phyloP scores from a whole-genome alignment of 306 rosid species.

The Begonia peltatifolia region DNA sequence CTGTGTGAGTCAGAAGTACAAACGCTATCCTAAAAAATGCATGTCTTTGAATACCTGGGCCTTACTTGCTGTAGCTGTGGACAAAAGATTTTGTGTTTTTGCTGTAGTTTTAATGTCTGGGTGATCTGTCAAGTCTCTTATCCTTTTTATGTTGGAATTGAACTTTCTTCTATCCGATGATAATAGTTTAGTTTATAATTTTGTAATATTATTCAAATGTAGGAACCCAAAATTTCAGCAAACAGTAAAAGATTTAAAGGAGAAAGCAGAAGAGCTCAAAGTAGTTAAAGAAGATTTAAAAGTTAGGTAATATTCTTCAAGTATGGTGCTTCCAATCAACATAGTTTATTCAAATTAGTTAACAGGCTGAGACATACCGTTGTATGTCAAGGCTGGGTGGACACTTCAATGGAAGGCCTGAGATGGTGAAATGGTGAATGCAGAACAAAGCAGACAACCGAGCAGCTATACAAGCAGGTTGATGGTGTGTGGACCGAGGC shows the following conservation, averaged over 20 bases:
- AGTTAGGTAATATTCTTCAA: constrained; percentile 41
- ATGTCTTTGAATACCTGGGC: too few species aligned
- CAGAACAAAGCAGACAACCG: constrained; percentile 95
- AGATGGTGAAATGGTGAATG: constrained; percentile 81
- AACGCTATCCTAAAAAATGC: too few species aligned
- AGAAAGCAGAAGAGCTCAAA: constrained; percentile 68
- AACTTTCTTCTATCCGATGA: constrained; percentile 19
- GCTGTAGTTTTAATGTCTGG: constrained; percentile 16
- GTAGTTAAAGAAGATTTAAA: constrained; percentile 22
- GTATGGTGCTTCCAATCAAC: constrained; percentile 7
- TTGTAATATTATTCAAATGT: constrained; percentile 16
- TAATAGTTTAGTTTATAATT: constrained; percentile 58
- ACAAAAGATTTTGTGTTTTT: too few species aligned
- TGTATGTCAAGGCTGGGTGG: constrained; percentile 94
- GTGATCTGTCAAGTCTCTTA: constrained; percentile 33
- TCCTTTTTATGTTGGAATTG: constrained; percentile 19
- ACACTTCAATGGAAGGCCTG: constrained; percentile 62
- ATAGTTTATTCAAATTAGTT: constrained; percentile 12
- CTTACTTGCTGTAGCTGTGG: too few species aligned
- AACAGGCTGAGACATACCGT: constrained; percentile 81
- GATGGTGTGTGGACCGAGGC: constrained; percentile 87
- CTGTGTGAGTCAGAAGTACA: too few species aligned
- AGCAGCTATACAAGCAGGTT: constrained; percentile 74
- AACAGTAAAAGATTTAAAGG: constrained; percentile 66
- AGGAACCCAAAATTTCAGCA: constrained; percentile 63